Evolutionary conservation across 2,329 filamentous ascomycete genomes (phyloP), one percentile per base, ranked within the genome.

Genomic region (Thelonectria olida): DNA sequence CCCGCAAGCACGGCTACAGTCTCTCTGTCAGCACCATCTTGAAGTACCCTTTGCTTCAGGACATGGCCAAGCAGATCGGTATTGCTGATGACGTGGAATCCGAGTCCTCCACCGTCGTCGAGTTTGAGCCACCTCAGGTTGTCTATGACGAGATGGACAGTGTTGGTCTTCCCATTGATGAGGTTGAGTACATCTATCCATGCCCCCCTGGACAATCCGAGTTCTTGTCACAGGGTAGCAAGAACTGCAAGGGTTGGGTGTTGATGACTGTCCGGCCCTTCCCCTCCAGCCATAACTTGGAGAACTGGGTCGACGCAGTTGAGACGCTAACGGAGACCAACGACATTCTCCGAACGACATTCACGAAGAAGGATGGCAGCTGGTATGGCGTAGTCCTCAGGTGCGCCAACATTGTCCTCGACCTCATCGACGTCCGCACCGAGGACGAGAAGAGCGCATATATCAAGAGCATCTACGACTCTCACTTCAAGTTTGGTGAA

Each of bases 201-300:
- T 73, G 68, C 44, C 67, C 70, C 9, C 70, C 73, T 3, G 70
- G 74, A 5, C 73, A 76, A 53, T 64, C 65, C 34, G 72, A 74
- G 41, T 70, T 76, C 54, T 65, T 76, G 12, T 61, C 64, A 7
- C 71, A 76, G 52, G 71, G 63, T 7, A 48, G 8, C 27, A 47
- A 31, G 23, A 52, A 52, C 22, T 56, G 39, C 13, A 23, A 73
- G 39, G 57, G 70, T 38, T 72, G 69, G 66, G 61, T 64, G 31
- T 61, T 74, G 23, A 68, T 65, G 48, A 67, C 73, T 41, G 66
- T 73, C 10, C 65, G 71, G 8, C 58, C 65, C 22, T 66, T 72
- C 36, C 8, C 52, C 6, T 50, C 45, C 10, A 57, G 49, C 2
- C 48, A 67, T 36, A 57, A 69, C 36, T 53, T 63, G 7, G 61